Conservation (phyloP, 1,284 basidiomycete species). For the Ceratobasidium sp. region DNA sequence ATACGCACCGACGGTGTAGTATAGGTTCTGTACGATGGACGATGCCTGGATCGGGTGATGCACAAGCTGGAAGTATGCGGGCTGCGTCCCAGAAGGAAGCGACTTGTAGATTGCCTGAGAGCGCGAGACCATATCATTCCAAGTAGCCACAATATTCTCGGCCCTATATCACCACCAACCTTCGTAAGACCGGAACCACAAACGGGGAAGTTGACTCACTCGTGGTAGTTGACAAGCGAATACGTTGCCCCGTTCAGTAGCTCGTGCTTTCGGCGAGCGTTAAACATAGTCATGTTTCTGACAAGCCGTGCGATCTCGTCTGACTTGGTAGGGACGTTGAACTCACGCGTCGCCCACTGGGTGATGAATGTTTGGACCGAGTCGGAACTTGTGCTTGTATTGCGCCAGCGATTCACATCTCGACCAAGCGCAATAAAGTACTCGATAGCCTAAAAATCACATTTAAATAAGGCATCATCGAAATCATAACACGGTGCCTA, state of each 20-base stretch:
- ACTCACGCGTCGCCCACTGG: slow-evolving; percentile 74
- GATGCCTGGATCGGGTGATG: slow-evolving; percentile 73
- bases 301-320: slow-evolving; percentile 65
- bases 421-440: slow-evolving; percentile 76
- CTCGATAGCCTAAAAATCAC: slow-evolving; percentile 63
- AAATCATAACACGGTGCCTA: neutral
- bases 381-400: slow-evolving; percentile 61
- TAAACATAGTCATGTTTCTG: slow-evolving; percentile 70
- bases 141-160: slow-evolving; percentile 65
- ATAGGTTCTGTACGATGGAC: slow-evolving; percentile 68
- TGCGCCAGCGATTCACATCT: slow-evolving; percentile 58
- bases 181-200: neutral
- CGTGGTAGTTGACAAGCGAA: slow-evolving; percentile 73
- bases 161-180: slow-evolving; percentile 59
- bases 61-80: slow-evolving; percentile 76
- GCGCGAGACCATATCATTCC: slow-evolving; percentile 63
- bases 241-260: slow-evolving; percentile 72
- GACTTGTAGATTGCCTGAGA: slow-evolving; percentile 70
- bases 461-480: neutral
- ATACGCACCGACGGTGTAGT: slow-evolving; percentile 64
- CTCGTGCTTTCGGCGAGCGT: slow-evolving; percentile 75
- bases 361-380: slow-evolving; percentile 68
- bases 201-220: slow-evolving; percentile 61
- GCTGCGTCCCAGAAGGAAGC: slow-evolving; percentile 62
- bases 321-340: slow-evolving; percentile 63